Conservation (phyloP, 345 rosid species). For the Luvunga scandens region DNA sequence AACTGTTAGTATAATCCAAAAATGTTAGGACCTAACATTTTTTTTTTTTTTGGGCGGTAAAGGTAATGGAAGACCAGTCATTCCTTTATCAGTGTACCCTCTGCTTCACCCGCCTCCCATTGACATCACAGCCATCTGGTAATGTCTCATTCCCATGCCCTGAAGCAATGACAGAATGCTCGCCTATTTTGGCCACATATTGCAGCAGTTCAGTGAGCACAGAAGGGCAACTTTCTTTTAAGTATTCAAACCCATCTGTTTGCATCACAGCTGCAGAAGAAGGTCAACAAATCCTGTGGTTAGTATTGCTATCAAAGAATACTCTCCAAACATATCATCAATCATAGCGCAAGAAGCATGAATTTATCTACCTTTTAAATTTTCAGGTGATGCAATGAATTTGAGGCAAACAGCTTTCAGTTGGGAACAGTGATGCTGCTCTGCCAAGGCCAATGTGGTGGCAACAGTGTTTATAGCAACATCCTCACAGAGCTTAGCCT, state of each 20-base stretch:
- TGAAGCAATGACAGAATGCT: slow-evolving; percentile 46
- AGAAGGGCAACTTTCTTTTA: slow-evolving; percentile 58
- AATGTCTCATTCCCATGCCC: slow-evolving; percentile 38
- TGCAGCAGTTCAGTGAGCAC: slow-evolving; percentile 59
- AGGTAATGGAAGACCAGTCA: not conserved
- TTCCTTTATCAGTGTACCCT: slow-evolving; percentile 48
- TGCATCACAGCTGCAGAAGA: slow-evolving; percentile 65
- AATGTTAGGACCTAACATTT: slow-evolving; percentile 19
- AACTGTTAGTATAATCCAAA: slow-evolving; percentile 29
- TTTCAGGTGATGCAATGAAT: slow-evolving; percentile 55
- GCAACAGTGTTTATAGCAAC: slow-evolving; percentile 75
- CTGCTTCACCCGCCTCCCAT: slow-evolving; percentile 75
- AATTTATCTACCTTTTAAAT: slow-evolving; percentile 49
- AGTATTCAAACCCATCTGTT: slow-evolving; percentile 67
- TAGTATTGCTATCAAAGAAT: not conserved
- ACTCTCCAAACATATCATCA: not conserved
- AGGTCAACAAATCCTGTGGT: not conserved
- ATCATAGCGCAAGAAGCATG: not conserved
- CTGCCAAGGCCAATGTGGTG: slow-evolving; percentile 75
- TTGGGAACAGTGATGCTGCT: slow-evolving; percentile 76
- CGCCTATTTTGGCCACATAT: slow-evolving; percentile 54
- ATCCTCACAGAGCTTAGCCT: slow-evolving; percentile 64
- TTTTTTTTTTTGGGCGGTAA: too few species aligned
- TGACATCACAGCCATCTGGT: slow-evolving; percentile 52
- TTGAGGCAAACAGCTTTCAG: slow-evolving; percentile 72